Evolutionary conservation across 169 alveolate species (phyloP).

Genomic region (Plasmodium vinckei): DNA sequence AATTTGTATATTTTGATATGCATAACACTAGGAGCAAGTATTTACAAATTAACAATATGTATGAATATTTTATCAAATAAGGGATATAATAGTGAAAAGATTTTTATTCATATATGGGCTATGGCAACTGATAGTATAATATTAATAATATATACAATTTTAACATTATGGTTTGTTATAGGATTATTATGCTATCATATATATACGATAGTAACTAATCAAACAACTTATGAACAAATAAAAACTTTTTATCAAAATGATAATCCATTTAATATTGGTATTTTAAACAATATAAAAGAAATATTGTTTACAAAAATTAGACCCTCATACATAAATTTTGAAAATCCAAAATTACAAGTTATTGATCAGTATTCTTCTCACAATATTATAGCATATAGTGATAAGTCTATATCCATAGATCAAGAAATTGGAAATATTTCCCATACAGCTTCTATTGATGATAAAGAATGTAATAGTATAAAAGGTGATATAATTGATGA

Average conservation of each 20-base stretch:
- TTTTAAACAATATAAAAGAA: constrained; percentile 79
- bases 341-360: constrained; percentile 57
- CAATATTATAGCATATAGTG: constrained; percentile 24
- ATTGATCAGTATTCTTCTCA: constrained; percentile 56
- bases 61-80: constrained; percentile 40
- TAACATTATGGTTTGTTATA: constrained; percentile 86
- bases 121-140: constrained; percentile 69
- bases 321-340: constrained; percentile 52
- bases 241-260: constrained; percentile 81
- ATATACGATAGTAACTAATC: constrained; percentile 83
- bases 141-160: constrained; percentile 69
- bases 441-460: not conserved
- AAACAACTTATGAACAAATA: constrained; percentile 88
- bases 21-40: constrained; percentile 65
- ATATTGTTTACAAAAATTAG: constrained; percentile 73
- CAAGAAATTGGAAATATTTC: not conserved
- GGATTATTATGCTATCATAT: constrained; percentile 86
- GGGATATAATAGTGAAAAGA: constrained; percentile 44
- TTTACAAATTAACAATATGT: constrained; percentile 74
- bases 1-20: constrained; percentile 71
- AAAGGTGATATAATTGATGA: not conserved
- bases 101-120: constrained; percentile 71
- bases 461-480: not conserved
- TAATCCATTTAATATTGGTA: constrained; percentile 85
- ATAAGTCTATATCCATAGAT: constrained; percentile 25